Conservation (phyloP, 2,329 filamentous ascomycete species). For the Dothiorella sarmentorum region DNA sequence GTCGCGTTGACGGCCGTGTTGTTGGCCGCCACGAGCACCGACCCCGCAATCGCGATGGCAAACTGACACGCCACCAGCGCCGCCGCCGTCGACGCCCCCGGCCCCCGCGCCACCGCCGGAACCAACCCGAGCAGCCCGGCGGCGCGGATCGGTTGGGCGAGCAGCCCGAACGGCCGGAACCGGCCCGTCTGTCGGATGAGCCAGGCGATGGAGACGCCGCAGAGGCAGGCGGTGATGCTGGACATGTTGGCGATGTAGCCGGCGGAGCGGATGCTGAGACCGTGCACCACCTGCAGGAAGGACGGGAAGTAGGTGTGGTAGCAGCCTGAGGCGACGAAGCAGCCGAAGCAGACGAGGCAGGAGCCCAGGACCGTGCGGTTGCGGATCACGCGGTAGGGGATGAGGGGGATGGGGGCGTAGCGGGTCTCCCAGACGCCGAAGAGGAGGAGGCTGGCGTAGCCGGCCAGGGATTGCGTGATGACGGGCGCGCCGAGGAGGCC, state of each 20-base stretch:
- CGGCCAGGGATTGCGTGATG: slow-evolving; percentile 41
- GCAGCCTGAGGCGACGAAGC: slow-evolving; percentile 27
- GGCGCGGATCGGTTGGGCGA: slow-evolving; percentile 26
- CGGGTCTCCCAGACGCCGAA: slow-evolving; percentile 41
- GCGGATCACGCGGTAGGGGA: slow-evolving; percentile 47
- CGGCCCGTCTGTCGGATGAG: slow-evolving; percentile 21
- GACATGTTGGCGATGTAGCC: slow-evolving; percentile 30
- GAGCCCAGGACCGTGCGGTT: slow-evolving; percentile 52
- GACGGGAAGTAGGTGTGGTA: slow-evolving; percentile 36
- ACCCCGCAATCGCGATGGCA: slow-evolving; percentile 29
- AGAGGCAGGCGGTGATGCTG: slow-evolving; percentile 27
- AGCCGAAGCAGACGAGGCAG: slow-evolving; percentile 43
- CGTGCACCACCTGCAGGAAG: slow-evolving; percentile 31
- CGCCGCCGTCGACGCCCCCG: slow-evolving; percentile 28
- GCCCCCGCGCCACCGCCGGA: slow-evolving; percentile 26
- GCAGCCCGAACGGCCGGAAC: slow-evolving; percentile 19
- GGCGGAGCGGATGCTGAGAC: slow-evolving; percentile 22
- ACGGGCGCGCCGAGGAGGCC: slow-evolving; percentile 38
- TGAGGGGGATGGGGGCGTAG: slow-evolving; percentile 39
- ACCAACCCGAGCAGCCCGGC: slow-evolving; percentile 30
- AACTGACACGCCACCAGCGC: slow-evolving; percentile 31
- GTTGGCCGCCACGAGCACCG: slow-evolving; percentile 25
- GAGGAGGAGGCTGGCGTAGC: slow-evolving; percentile 32
- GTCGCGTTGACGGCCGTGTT: slow-evolving; percentile 15
- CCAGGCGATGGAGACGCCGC: slow-evolving; percentile 26